Conservation (phyloP, 1,284 basidiomycete species). For the Meripilus lineatus region DNA sequence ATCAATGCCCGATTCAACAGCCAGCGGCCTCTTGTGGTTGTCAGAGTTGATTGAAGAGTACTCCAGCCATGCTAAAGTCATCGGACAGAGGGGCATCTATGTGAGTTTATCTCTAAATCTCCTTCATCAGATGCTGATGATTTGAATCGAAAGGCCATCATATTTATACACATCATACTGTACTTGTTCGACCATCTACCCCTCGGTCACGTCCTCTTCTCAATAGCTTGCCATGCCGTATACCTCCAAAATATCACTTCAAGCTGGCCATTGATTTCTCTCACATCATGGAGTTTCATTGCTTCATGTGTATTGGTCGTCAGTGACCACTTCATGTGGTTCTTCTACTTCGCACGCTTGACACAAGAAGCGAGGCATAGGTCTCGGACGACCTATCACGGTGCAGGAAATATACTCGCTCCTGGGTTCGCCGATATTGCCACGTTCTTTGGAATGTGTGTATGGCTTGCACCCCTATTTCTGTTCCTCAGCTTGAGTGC, state of each 20-base stretch:
- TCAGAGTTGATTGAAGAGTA: constrained; percentile 95
- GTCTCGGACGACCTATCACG: constrained; percentile 35
- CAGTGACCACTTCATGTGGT: constrained; percentile 90
- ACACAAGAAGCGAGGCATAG: constrained; percentile 51
- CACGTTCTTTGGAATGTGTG: constrained; percentile 83
- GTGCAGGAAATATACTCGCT: constrained; percentile 20
- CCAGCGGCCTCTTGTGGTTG: constrained; percentile 87
- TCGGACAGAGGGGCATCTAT: constrained; percentile 82
- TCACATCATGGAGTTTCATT: constrained; percentile 79
- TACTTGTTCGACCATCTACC: constrained; percentile 81
- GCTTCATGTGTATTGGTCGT: constrained; percentile 81
- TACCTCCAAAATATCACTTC: constrained; percentile 90
- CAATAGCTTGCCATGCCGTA: constrained; percentile 76
- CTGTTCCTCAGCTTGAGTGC: constrained; percentile 91
- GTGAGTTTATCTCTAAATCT: constrained; percentile 43
- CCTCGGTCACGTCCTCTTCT: constrained; percentile 68
- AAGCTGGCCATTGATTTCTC: constrained; percentile 86
- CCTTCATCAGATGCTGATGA: neutral
- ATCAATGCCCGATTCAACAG: constrained; percentile 35
- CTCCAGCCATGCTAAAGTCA: constrained; percentile 69
- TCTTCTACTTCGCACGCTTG: constrained; percentile 82
- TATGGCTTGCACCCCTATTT: constrained; percentile 90
- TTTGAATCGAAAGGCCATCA: constrained; percentile 57
- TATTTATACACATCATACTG: constrained; percentile 72
- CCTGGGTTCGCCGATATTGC: constrained; percentile 87